These are phyloP conservation scores for Phytopythium vexans DNA, from an alignment of 352 stramenopile species.

Conservation along the genomic window DNA sequence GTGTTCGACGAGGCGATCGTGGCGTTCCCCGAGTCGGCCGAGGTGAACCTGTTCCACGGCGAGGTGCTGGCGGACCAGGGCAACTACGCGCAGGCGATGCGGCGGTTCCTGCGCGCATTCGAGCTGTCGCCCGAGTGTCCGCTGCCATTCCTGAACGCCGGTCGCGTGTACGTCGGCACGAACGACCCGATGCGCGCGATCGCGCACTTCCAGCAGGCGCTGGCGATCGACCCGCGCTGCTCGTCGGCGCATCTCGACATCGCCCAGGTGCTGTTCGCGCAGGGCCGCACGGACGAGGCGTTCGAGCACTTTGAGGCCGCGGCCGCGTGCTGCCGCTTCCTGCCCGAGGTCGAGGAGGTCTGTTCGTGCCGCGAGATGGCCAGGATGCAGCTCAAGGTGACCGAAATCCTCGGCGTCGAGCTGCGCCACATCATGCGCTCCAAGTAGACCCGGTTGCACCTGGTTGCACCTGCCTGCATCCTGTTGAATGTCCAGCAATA, in stretches of 20 bases:
- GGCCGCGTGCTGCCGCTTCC: slow-evolving; percentile 70
- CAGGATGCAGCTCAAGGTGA: slow-evolving; percentile 84
- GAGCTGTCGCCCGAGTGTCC: slow-evolving; percentile 75
- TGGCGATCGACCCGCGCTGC: slow-evolving; percentile 72
- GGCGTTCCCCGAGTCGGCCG: slow-evolving; percentile 62
- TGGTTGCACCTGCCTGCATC: too few species aligned
- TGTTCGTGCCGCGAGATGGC: slow-evolving; percentile 74
- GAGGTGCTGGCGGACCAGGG: slow-evolving; percentile 81
- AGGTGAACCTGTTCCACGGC: slow-evolving; percentile 81
- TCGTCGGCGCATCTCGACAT: slow-evolving; percentile 83
- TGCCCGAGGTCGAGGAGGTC: slow-evolving; percentile 82
- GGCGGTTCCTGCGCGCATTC: slow-evolving; percentile 64
- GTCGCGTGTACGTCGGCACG: slow-evolving; percentile 77
- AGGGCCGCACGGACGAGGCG: slow-evolving; percentile 64
- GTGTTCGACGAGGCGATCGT: slow-evolving; percentile 70
- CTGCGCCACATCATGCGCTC: slow-evolving; percentile 82
- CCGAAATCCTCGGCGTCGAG: slow-evolving; percentile 81
- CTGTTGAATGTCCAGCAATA: too few species aligned
- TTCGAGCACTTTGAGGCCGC: slow-evolving; percentile 75
- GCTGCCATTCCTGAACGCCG: slow-evolving; percentile 81
- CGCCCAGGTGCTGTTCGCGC: slow-evolving; percentile 81
- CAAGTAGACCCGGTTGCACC: slow-evolving; percentile 31
- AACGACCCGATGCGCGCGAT: slow-evolving; percentile 82
- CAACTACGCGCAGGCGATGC: slow-evolving; percentile 80
- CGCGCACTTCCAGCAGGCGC: slow-evolving; percentile 75